Evolutionary conservation across 108 stramenopile species (phyloP), one percentile per base, ranked within the genome.

Genomic region (Fragilaria radians): DNA sequence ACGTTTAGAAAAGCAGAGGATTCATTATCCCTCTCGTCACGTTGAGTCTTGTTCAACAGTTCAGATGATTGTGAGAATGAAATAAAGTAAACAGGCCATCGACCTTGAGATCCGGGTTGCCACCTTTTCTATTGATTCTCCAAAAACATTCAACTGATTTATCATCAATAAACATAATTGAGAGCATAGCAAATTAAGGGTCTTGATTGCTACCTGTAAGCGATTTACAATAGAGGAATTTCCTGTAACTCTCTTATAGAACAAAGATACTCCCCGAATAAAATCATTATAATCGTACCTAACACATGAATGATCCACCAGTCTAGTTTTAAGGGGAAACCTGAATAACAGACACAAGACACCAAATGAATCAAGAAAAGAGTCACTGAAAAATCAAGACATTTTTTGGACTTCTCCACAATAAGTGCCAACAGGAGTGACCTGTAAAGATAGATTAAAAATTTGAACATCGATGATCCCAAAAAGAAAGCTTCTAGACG

Each of bases 241-340:
- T 88, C 85, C 59, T 75, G 83, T 62, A 91, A 59, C 63, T 91
- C 90, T 46, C 68, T 79, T 49, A 62, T 70, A 4, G 82, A 79
- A 70, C 90, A 91, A 2, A 88, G 52, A 57, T 86, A 91, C 61
- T 91, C 90, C 28, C 90, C 90, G 46, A 91, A 52, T 23, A 88
- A 52, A 57, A 85, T 74, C 90, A 91, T 91, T 4, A 75, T 21
- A 19, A 91, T 80, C 52, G 74, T 80, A 24, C 81, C 85, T 32
- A 82, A 59, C 5, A 88, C 54, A 53, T 91, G 80, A 45, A 88
- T 66, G 21, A 88, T 85, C 84, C 86, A 91, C 86, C 86, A 91
- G 65, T 87, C 86, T 74, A 77, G 85, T 11, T 77, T 81, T 0
- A 72, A 54, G 4, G 86, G 85, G 34, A 83, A 60, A 19, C 86